Evolutionary conservation across 2,329 filamentous ascomycete genomes (phyloP), one percentile per base, ranked within the genome.

Genomic region (Aspergillus awamori): DNA sequence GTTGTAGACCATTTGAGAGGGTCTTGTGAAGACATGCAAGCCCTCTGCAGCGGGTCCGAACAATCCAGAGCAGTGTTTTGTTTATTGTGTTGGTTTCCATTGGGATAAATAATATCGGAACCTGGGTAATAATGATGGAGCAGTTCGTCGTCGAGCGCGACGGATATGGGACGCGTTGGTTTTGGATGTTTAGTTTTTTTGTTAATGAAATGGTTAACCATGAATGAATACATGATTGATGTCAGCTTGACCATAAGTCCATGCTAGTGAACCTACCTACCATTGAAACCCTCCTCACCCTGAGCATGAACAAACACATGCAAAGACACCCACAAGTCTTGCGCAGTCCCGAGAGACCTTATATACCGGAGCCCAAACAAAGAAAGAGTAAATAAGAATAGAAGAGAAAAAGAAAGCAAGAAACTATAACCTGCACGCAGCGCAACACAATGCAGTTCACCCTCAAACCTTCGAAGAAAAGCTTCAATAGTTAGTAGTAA

Each of bases 41-140:
- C 45, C 45, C 45, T 22, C 41, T 45, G 22, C n/a, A 49, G 47
- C 47, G 28, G 47, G 47, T 49, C 24, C 20, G 13, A 49, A 33
- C 24, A 26, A 53, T 51, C 53, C 47, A 22, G 47, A 52, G 53
- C 28, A 57, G 38, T 54, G 41, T 45, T 47, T 45, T 24, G 30
- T 45, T 55, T 41, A 28, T 55, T 28, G 38, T 10, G 17, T 38
- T 55, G 22, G 39, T 54, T 55, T 24, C 24, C 38, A 15, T 41
- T 55, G 53, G 53, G 20, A 43, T 20, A 45, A 20, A 39, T 45
- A 33, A 36, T 55, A 45, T 43, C 53, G 24, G 49, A 39, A 26
- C 47, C 17, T 22, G 53, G 56, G 36, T 63, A 59, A 63, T 63
- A 59, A 63, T 63, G 57, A 52, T 43, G 57, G 28, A 45, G 62